A percentile compares a stretch with the other conserved stretches of the same genome.
phyloP scores from a whole-genome alignment of 73 alveolate genomes.

The Stentor coeruleus region DNA sequence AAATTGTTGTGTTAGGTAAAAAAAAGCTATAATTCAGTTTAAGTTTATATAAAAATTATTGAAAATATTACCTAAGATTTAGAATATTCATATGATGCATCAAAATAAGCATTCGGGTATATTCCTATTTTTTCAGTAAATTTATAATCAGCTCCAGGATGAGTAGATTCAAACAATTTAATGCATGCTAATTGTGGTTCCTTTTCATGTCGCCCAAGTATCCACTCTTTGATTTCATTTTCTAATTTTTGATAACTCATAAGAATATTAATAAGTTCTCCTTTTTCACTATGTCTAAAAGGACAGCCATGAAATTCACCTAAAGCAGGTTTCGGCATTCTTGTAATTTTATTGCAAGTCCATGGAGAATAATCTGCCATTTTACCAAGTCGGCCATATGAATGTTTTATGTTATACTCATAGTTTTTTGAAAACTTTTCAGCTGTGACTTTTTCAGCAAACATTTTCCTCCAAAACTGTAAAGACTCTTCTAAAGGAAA shows the following conservation, averaged over 20 bases:
- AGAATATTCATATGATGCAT: conserved; percentile 33
- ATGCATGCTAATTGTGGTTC: conserved; percentile 76
- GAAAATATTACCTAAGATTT: background rate
- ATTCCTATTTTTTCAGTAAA: conserved; percentile 76
- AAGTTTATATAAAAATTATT: background rate
- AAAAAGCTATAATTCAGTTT: too few species aligned
- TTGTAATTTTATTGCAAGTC: conserved; percentile 76
- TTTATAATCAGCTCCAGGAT: conserved; percentile 30
- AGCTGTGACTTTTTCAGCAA: conserved; percentile 53
- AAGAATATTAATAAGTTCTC: conserved; percentile 53
- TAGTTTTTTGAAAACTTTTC: conserved; percentile 86
- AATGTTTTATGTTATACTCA: conserved; percentile 84
- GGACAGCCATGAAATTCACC: conserved; percentile 97
- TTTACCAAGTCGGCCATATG: conserved; percentile 90
- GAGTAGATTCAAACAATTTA: conserved; percentile 64
- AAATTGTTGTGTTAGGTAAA: too few species aligned
- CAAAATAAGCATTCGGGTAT: conserved; percentile 87
- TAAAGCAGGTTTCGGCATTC: conserved; percentile 63
- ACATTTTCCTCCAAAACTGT: conserved; percentile 78
- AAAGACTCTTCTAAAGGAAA: conserved; percentile 77
- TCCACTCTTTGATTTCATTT: conserved; percentile 35
- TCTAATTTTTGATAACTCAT: conserved; percentile 42
- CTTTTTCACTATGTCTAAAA: conserved; percentile 47
- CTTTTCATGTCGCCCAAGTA: conserved; percentile 65
- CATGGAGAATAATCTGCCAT: conserved; percentile 83